Evolutionary conservation across 2,329 filamentous ascomycete species (phyloP).

Genomic region (Ceratocystis eucalypticola): DNA sequence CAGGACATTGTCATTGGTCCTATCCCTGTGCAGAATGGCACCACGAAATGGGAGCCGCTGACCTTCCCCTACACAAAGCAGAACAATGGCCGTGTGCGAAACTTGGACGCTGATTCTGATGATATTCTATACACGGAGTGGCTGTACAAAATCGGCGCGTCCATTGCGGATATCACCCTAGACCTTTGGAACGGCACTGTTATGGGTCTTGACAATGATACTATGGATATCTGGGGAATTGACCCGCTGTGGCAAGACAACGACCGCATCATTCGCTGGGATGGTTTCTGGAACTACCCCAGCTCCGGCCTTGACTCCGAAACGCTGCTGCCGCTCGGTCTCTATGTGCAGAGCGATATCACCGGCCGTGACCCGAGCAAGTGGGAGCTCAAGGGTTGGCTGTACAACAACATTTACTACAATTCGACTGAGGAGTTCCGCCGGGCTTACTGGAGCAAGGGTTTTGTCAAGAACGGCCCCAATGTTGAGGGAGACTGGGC

Average conservation of each 20-base stretch:
- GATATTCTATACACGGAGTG: constrained; percentile 26
- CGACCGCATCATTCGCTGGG: constrained; percentile 28
- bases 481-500: constrained; percentile 27
- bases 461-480: constrained; percentile 28
- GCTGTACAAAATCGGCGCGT: constrained; percentile 23
- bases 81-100: constrained; percentile 27
- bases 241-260: constrained; percentile 31
- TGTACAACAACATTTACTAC: constrained; percentile 31
- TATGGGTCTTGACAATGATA: constrained; percentile 25
- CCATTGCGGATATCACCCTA: constrained; percentile 34
- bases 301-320: constrained; percentile 25
- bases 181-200: constrained; percentile 28
- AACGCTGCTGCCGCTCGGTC: constrained; percentile 33
- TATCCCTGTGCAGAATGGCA: constrained; percentile 30
- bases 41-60: constrained; percentile 28
- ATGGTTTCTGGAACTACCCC: constrained; percentile 31
- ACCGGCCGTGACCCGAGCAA: constrained; percentile 32
- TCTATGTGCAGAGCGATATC: constrained; percentile 33
- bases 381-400: constrained; percentile 32
- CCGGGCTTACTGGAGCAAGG: constrained; percentile 28
- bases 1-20: constrained; percentile 39
- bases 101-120: constrained; percentile 25
- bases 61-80: constrained; percentile 34
- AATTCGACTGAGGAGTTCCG: constrained; percentile 26
- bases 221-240: constrained; percentile 26